Base-by-base conservation (phyloP, 345 rosid genomes). In the Trapa incisa region DNA sequence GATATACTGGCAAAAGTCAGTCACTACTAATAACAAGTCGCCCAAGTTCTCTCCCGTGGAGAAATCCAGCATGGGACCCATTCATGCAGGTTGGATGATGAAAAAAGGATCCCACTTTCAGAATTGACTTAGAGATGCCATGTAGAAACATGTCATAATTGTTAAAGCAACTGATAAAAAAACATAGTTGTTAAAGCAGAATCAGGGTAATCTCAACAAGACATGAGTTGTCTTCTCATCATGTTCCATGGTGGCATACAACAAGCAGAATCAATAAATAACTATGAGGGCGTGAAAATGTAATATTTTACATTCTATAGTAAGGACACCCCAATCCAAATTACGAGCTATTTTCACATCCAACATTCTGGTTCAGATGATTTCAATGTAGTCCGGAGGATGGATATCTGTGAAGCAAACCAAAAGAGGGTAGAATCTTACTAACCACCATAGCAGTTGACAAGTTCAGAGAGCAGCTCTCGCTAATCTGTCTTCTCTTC, bases 401-500 rank as follows among this genome's bases (percentile, higher is more conserved):
- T 22, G 29, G 29, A 41, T 41, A 41, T 8, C 33, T 17, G 11
- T 5, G 35, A 6, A 16, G 16, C 35, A 1, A 45, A 45, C 2
- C 12, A 45, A 45, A 45, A 45, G 48, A 2, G 2, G 48, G 48
- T 4, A 45, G 48, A 45, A 7, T 45, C 13, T 45, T 45, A 22
- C 29, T 22, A 45, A 45, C 6, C 12, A 45, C 9, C 13, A 7
- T 45, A 11, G 48, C 48, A 9, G 33, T 15, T 58, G 63, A 33
- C 10, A 38, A 35, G 63, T 58, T 7, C 22, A 7, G 33, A 13
- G 1, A 32, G 63, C 6, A 58, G 63, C 37, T 9, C 32, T 38
- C 43, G 61, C 71, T 45, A 45, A 1, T 69, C 66, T 5, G 66
- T 69, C 71, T 69, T 89, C 68, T 92, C 98, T 89, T 88, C 96